phyloP scores from a whole-genome alignment of 495 filamentous ascomycete genomes.

The Pseudoneurospora amorphoporcata region DNA sequence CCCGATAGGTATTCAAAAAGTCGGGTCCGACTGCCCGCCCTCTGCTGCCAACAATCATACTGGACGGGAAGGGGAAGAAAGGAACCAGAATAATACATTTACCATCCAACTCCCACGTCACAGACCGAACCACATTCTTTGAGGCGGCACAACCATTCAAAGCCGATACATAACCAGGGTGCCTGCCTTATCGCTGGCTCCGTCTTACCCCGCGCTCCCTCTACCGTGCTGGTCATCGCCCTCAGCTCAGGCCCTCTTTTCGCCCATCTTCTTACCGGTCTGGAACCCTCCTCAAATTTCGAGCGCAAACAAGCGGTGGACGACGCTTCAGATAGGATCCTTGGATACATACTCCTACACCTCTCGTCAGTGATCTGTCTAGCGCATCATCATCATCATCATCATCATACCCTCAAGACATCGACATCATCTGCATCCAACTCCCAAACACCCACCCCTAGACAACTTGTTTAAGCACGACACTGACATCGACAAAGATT shows the following conservation, averaged over 20 bases:
- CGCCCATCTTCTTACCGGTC: not conserved
- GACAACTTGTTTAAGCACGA: not conserved
- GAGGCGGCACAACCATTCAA: not conserved
- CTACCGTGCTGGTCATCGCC: not conserved
- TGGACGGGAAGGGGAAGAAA: not conserved
- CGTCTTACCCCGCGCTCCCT: not conserved
- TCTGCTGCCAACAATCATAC: not conserved
- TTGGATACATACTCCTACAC: not conserved
- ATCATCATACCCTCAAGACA: not conserved
- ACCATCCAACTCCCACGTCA: not conserved
- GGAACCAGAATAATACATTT: not conserved
- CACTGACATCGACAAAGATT: not conserved
- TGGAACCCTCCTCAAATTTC: not conserved
- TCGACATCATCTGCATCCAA: not conserved
- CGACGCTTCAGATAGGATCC: not conserved
- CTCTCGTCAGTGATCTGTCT: not conserved
- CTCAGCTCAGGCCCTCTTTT: not conserved
- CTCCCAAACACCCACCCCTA: not conserved
- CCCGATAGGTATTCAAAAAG: not conserved
- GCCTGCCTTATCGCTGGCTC: not conserved
- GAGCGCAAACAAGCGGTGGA: not conserved
- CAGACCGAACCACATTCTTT: not conserved
- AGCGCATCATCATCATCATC: not conserved
- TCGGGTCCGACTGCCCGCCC: not conserved
- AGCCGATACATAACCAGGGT: not conserved